Evolutionary conservation across 805 yeast genomes (phyloP).

Genomic region (Saccharomycopsis sp.): DNA sequence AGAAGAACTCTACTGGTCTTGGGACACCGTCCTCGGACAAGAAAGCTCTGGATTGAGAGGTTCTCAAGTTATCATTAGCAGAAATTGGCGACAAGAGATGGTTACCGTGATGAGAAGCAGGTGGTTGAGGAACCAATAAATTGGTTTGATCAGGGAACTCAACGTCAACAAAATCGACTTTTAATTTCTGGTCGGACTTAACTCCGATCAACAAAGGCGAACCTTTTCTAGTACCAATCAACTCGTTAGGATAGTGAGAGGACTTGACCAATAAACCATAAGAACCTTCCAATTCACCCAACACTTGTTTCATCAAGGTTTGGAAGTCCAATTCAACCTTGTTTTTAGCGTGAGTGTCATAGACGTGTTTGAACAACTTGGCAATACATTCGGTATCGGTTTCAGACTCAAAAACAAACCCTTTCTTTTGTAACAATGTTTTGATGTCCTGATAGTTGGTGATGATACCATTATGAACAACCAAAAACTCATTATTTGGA

Average conservation of each 20-base stretch:
- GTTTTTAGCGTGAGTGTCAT: constrained; percentile 66
- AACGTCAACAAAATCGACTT: constrained; percentile 97
- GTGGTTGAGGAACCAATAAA: neutral
- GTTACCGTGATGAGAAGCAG: constrained; percentile 19
- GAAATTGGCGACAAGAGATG: constrained; percentile 31
- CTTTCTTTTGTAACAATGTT: constrained; percentile 72
- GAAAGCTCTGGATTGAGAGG: constrained; percentile 94
- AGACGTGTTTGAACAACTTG: constrained; percentile 84
- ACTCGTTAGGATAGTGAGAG: constrained; percentile 88
- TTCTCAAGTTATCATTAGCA: constrained; percentile 58
- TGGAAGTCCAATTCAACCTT: constrained; percentile 81
- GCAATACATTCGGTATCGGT: constrained; percentile 99
- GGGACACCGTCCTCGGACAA: constrained; percentile 89
- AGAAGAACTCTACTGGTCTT: constrained; percentile 90
- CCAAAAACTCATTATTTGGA: constrained; percentile 70
- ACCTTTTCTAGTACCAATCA: constrained; percentile 96
- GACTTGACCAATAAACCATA: constrained; percentile 94
- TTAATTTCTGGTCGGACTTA: constrained; percentile 88
- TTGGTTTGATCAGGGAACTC: constrained; percentile 74
- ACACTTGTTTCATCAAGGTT: constrained; percentile 85
- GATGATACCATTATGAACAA: constrained; percentile 97
- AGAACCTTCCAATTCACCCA: constrained; percentile 93
- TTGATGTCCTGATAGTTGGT: constrained; percentile 91
- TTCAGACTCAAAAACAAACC: constrained; percentile 78
- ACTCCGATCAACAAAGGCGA: constrained; percentile 97